Evolutionary conservation across 116 monocot species (phyloP).

Genomic region (Zostera marina): DNA sequence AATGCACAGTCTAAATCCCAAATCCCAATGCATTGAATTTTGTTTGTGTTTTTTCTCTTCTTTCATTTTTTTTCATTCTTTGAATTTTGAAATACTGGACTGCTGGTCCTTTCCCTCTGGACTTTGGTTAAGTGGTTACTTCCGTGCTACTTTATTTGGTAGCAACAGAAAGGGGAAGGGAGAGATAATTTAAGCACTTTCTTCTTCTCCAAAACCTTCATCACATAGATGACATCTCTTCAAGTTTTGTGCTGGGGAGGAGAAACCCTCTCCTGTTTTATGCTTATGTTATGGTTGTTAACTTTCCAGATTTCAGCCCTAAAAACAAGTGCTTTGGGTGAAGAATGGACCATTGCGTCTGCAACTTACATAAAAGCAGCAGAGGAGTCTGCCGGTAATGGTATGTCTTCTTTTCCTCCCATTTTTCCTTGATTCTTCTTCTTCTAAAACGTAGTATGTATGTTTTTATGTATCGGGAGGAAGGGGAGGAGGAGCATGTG

Average conservation of each 20-base stretch:
- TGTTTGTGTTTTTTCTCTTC: too few relatives aligned
- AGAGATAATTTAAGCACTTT: too few relatives aligned
- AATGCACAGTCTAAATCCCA: too few relatives aligned
- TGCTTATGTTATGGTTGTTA: not conserved
- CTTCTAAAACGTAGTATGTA: not conserved
- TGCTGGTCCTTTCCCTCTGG: too few relatives aligned
- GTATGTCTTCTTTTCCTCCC: constrained; percentile 4
- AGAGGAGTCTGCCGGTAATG: constrained; percentile 12
- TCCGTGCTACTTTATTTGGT: too few relatives aligned
- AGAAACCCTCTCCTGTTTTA: not conserved
- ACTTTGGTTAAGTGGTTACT: too few relatives aligned
- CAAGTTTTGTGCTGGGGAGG: not conserved
- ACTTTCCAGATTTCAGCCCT: not conserved
- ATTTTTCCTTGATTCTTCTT: not conserved
- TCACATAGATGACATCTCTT: not conserved
- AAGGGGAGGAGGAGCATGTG: constrained; percentile 52
- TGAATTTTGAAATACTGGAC: too few relatives aligned
- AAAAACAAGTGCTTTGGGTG: constrained; percentile 3
- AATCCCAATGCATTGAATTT: too few relatives aligned
- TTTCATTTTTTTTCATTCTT: too few relatives aligned
- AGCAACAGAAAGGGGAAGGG: too few relatives aligned
- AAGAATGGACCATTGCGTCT: constrained; percentile 47
- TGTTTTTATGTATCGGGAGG: not conserved
- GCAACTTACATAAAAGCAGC: constrained; percentile 38
- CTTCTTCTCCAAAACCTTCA: not conserved